phyloP scores from a whole-genome alignment of 1,284 basidiomycete genomes.

The Puccinia coronata region DNA sequence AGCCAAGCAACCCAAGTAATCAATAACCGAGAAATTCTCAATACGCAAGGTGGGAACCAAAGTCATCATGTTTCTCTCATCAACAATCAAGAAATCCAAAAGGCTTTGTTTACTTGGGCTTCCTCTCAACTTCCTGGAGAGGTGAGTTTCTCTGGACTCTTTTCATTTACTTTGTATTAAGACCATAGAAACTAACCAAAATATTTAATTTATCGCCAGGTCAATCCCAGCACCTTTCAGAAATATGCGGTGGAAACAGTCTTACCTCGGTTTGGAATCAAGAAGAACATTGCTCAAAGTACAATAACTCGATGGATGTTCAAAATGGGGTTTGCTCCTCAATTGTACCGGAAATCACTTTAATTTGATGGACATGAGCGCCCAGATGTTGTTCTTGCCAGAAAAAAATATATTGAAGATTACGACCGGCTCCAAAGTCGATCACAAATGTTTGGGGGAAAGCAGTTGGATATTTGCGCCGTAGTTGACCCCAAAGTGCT shows the following conservation, averaged over 20 bases:
- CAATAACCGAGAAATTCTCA: not conserved
- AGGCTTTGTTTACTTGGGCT: constrained; percentile 22
- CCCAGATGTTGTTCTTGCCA: not conserved
- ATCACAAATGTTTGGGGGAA: not conserved
- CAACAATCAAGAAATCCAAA: not conserved
- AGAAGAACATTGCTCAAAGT: not conserved
- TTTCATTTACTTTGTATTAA: not conserved
- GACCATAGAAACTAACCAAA: not conserved
- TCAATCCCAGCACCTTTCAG: not conserved
- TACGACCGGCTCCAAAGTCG: not conserved
- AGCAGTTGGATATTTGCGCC: not conserved
- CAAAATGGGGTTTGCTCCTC: constrained; percentile 8
- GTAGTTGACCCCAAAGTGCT: not conserved
- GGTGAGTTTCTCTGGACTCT: not conserved
- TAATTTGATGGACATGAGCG: constrained; percentile 21
- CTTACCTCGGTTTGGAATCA: not conserved
- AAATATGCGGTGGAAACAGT: not conserved
- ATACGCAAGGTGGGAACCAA: not conserved
- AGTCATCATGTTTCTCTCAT: not conserved
- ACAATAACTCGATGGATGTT: constrained; percentile 24
- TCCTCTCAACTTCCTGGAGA: constrained; percentile 4
- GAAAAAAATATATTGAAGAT: constrained; percentile 22
- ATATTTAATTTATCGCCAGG: not conserved
- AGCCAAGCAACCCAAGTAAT: not conserved
- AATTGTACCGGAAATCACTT: not conserved